Base-by-base conservation (phyloP, 352 stramenopile species). In the Phytophthora quininea region DNA sequence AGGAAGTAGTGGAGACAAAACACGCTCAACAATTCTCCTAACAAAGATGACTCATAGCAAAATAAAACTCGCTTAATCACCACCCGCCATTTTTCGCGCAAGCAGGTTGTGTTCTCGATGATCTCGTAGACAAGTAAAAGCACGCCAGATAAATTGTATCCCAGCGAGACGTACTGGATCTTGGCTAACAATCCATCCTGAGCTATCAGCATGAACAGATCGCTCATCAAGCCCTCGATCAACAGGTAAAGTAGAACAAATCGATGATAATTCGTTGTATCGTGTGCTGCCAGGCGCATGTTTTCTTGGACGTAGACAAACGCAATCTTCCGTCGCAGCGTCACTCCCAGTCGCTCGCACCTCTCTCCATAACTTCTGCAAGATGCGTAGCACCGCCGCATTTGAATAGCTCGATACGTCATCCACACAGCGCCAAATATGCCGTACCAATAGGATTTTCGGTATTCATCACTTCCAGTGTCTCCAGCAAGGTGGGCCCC, bases 61-160 rank as follows among this genome's bases (percentile, higher is more conserved):
- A 73, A 73, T 0, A 68, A n/a, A 12, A 61, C 8, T 27, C 65
- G 52, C 35, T 61, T 64, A 4, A 56, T 51, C 15, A 59, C 29
- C 14, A 54, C 3, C 15, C 35, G 35, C 12, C 19, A 38, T 5
- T 9, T 45, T 19, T 56, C 27, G 11, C 33, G 32, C 48, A 66
- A 33, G 49, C 38, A 69, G 0, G 24, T 14, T 32, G 38, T 62
- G 0, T 50, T 61, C 33, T 73, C 65, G n/a, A 73, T 10, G 14
- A 73, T 64, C 33, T 69, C 65, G 35, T 67, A 69, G 4, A 69
- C 15, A 3, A 73, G 24, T n/a, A 61, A 54, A 1, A 69, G 54
- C 14, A 73, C 24, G 29, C 59, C 64, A 29, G 65, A 69, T 8
- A 73, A 31, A 33, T 73, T 73, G 42, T 69, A 73, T 43, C 59